These are phyloP conservation scores for Pythium coloratum DNA, from an alignment of 352 stramenopile species.

Conservation along the genomic window DNA sequence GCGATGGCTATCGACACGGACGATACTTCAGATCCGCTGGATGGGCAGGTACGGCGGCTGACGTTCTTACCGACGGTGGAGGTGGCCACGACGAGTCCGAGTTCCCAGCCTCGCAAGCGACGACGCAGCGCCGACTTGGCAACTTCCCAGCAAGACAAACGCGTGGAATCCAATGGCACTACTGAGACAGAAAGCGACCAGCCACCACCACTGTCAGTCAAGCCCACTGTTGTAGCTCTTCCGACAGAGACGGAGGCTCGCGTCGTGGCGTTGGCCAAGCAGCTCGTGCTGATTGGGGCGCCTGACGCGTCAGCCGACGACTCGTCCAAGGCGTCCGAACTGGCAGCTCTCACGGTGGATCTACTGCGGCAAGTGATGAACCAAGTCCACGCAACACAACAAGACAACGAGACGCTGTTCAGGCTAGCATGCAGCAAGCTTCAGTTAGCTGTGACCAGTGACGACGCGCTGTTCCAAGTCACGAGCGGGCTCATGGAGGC, in stretches of 20 bases:
- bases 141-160: background rate
- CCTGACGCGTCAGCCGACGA: conserved; percentile 34
- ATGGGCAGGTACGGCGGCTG: background rate
- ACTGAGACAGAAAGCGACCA: background rate
- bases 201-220: background rate
- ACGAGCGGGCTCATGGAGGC: conserved; percentile 59
- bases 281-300: conserved; percentile 40
- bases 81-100: background rate
- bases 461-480: conserved; percentile 63
- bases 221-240: background rate
- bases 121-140: background rate
- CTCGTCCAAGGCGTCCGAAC: conserved; percentile 28
- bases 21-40: background rate
- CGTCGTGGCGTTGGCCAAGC: conserved; percentile 40
- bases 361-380: conserved; percentile 67
- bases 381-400: conserved; percentile 52
- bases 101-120: background rate
- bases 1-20: background rate
- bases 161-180: background rate
- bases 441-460: conserved; percentile 45
- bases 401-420: conserved; percentile 57
- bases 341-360: conserved; percentile 28
- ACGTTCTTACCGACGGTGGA: background rate
- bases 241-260: conserved; percentile 46
- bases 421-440: conserved; percentile 42